These are phyloP conservation scores for Globisporangium yorkense DNA, from an alignment of 352 stramenopile species.

Conservation along the genomic window DNA sequence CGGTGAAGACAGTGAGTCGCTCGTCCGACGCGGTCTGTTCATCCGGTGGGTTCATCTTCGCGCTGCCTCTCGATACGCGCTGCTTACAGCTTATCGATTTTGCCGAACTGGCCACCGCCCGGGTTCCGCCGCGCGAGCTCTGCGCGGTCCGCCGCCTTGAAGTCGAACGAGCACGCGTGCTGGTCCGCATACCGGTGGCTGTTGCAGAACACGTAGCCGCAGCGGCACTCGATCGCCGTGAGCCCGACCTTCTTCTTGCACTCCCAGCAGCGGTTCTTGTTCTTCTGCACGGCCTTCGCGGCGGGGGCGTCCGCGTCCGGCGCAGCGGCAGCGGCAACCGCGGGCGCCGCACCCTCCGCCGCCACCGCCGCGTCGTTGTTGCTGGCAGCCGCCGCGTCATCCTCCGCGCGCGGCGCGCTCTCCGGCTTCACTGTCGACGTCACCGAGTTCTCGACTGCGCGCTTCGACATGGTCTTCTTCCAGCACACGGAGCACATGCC, in stretches of 20 bases:
- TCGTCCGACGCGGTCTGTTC: not conserved
- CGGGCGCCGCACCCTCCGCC: not conserved
- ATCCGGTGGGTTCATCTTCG: not conserved
- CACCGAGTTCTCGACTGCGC: slow-evolving; percentile 34
- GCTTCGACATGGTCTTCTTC: slow-evolving; percentile 82
- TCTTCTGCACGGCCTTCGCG: slow-evolving; percentile 76
- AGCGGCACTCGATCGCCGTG: slow-evolving; percentile 87
- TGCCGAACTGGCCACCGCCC: slow-evolving; percentile 77
- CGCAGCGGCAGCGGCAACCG: not conserved
- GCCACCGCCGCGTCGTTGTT: not conserved
- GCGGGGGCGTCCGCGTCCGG: slow-evolving; percentile 19
- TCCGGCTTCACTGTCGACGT: slow-evolving; percentile 11
- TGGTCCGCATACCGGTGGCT: slow-evolving; percentile 84
- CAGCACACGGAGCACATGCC: slow-evolving; percentile 84
- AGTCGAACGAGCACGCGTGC: slow-evolving; percentile 84
- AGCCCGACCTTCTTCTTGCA: slow-evolving; percentile 91
- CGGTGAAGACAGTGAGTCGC: not conserved
- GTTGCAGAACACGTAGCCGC: slow-evolving; percentile 85
- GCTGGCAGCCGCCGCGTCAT: not conserved
- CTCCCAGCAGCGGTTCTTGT: slow-evolving; percentile 88
- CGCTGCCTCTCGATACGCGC: not conserved
- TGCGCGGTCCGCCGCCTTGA: slow-evolving; percentile 69
- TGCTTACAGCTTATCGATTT: slow-evolving; percentile 78
- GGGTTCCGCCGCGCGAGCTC: slow-evolving; percentile 77
- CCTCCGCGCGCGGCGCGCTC: slow-evolving; percentile 13